Base-by-base conservation (phyloP, 768 basidiomycete species). In the Boletus rubroflammeus region DNA sequence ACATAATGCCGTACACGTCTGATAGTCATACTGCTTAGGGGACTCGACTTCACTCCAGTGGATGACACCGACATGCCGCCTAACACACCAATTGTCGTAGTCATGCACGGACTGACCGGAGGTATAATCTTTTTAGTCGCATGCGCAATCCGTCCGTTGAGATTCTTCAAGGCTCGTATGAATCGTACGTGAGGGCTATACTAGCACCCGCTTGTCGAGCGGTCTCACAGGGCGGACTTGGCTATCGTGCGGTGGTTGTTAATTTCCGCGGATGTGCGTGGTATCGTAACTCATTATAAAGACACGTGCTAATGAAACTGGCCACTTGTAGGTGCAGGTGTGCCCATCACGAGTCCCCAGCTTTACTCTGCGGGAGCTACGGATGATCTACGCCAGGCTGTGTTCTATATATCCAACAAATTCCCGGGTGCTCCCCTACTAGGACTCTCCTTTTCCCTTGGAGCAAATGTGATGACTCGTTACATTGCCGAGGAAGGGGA, bases 391-490 rank as follows among this genome's bases (percentile, higher is more conserved):
- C 85, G 93, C 26, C 82, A 83, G 56, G 89, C 91, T 1, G 67
- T 97, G 46, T 77, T 88, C 61, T 88, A 90, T 72, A 81, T 98
- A 50, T 77, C 84, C 2, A 70, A 81, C 45, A 67, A 70, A 56
- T 95, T 86, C 62, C 95, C 96, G 2, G 73, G 78, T 10, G 92
- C 96, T 0, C 90, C 87, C 4, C 74, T 98, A 35, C 72, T 96
- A 17, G 96, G 90, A 14, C 72, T 97, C 10, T 93, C 95, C 7
- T 98, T 96, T 76, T 97, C 93, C 5, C 81, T 99, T 35, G 97
- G 96, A 40, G 90, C 94, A 40, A 93, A 91, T 67, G 88, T 98
- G 34, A 73, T 98, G 61, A 88, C 93, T 32, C 81, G 91, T 57
- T 97, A 97, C 69, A 73, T 95, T 47, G 93, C 88, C 5, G 88